These are phyloP conservation scores for Suillus plorans DNA, from an alignment of 768 basidiomycete species.

Conservation along the genomic window DNA sequence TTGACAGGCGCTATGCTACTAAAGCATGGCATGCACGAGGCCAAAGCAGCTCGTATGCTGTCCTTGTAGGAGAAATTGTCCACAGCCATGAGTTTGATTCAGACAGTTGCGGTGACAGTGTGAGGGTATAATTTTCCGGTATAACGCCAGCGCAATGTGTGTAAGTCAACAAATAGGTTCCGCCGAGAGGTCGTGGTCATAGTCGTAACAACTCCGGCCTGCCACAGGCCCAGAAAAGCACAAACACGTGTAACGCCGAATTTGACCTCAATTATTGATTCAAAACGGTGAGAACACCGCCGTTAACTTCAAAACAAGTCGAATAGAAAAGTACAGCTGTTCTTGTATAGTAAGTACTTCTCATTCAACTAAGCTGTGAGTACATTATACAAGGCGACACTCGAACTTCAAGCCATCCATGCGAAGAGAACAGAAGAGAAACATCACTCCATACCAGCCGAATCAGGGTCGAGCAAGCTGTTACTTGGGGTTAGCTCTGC, in stretches of 20 bases:
- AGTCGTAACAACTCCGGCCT: neutral
- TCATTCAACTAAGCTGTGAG: neutral
- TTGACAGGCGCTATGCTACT: constrained; percentile 27
- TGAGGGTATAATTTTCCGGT: neutral
- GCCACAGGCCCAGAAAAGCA: neutral
- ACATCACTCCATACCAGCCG: neutral
- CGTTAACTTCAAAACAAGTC: neutral
- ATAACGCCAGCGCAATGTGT: neutral
- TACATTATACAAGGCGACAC: constrained; percentile 3
- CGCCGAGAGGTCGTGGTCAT: neutral
- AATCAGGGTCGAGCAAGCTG: constrained; percentile 8
- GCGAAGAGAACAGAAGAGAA: neutral
- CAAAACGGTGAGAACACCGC: neutral
- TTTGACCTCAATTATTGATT: neutral
- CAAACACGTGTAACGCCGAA: neutral
- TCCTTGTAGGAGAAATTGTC: constrained; percentile 63
- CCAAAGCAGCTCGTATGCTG: constrained; percentile 53
- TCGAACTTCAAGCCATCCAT: neutral
- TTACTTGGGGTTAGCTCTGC: neutral
- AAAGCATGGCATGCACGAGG: constrained; percentile 62
- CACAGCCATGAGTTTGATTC: constrained; percentile 26
- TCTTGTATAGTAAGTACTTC: constrained; percentile 4
- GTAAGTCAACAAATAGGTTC: neutral
- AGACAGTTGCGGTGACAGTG: neutral
- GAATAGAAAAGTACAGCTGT: neutral